Evolutionary conservation across 768 basidiomycete genomes (phyloP), one percentile per base, ranked within the genome.

Genomic region (Auricularia auricula-judae): DNA sequence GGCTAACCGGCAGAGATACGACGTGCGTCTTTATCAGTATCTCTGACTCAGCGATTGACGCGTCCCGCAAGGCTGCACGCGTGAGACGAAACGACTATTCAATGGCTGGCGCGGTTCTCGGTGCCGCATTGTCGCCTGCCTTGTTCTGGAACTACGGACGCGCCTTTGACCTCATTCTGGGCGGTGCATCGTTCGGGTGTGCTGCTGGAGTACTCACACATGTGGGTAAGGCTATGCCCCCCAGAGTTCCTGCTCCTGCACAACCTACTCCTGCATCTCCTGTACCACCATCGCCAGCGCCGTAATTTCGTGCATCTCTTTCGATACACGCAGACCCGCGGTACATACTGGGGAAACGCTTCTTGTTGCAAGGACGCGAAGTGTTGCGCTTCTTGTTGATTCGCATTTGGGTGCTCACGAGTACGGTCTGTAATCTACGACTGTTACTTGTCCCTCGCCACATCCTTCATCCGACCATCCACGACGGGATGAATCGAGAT

Each of bases 51-150:
- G 59, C 61, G 16, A 61, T 62, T 36, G 29, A 64, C 42, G n/a
- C 34, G 56, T 12, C 34, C 29, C n/a, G n/a, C 10, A 62, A 91
- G 88, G 81, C 79, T 14, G 75, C 77, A 51, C 79, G 82, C 23
- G 73, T 89, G 62, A 78, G 89, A 67, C 79, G 81, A 59, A 84
- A 90, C 63, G 91, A 92, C 72, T 86, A 89, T 70, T 81, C 88
- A 23, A 89, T 84, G 1, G 88, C 92, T 58, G 91, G 91, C 33
- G 80, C 80, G 21, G 70, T 91, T 59, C 73, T 93, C 23, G 81
- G 79, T 64, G 82, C 82, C 16, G 81, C 87, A 14, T 71, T 91
- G 2, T 82, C 80, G 3, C 86, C 91, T 3, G 86, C 88, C 2
- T 62, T 91, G 35, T 78, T 91, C 61, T 92, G 88, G 88, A 90